These are phyloP conservation scores for Microbotryum saponariae DNA, from an alignment of 1,284 basidiomycete genomes.

Conservation along the genomic window DNA sequence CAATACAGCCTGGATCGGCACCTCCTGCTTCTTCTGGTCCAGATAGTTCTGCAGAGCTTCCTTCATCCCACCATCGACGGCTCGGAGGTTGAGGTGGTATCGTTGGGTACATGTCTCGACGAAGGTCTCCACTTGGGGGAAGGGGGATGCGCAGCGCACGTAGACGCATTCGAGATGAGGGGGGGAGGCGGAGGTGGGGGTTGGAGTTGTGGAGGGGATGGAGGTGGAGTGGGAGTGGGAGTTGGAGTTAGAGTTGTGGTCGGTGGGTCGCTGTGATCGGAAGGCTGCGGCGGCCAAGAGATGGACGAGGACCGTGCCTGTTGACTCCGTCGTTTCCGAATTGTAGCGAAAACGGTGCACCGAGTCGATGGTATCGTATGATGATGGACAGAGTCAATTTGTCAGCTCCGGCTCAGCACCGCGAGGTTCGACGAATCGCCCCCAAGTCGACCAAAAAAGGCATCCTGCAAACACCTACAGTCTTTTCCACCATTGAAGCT, in stretches of 20 bases:
- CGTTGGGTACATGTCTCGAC: conserved; percentile 56
- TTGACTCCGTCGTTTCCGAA: neutral
- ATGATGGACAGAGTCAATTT: neutral
- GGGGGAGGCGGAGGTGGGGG: conserved; percentile 39
- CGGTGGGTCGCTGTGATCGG: conserved; percentile 5
- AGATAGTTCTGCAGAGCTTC: conserved; percentile 71
- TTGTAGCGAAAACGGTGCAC: neutral
- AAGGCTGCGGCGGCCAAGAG: conserved; percentile 66
- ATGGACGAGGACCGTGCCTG: conserved; percentile 89
- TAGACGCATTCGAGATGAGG: conserved; percentile 63
- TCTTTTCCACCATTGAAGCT: conserved; percentile 99
- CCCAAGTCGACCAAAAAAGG: neutral
- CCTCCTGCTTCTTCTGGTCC: conserved; percentile 42
- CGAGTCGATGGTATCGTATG: neutral
- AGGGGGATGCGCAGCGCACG: conserved; percentile 83
- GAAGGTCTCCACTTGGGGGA: conserved; percentile 74
- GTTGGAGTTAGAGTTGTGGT: conserved; percentile 11
- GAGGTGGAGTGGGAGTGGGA: conserved; percentile 35
- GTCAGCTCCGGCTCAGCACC: neutral
- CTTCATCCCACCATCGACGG: conserved; percentile 73
- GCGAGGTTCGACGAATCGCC: neutral
- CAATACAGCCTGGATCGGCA: conserved; percentile 62
- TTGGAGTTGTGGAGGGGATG: conserved; percentile 7
- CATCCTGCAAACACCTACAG: conserved; percentile 52
- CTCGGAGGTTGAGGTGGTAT: conserved; percentile 76